phyloP scores from a whole-genome alignment of 495 filamentous ascomycete species.

The Daldinia caldariorum region DNA sequence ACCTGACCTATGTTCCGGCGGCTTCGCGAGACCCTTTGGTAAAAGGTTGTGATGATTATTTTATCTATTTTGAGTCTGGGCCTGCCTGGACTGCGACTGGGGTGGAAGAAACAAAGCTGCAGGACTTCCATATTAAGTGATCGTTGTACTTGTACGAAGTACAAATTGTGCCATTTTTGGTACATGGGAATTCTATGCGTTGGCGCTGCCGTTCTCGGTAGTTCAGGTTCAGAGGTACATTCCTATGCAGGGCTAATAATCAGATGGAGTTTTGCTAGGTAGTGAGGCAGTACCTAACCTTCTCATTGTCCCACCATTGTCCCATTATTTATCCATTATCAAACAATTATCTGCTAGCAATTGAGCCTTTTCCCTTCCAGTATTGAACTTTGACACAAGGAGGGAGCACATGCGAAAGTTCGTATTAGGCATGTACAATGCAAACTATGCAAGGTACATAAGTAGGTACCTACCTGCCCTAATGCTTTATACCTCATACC shows the following conservation, averaged over 20 bases:
- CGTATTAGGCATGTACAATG: no score
- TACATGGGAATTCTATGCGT: constrained; percentile 11
- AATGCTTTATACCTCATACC: no score
- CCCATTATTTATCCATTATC: neutral
- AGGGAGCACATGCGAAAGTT: neutral
- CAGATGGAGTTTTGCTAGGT: neutral
- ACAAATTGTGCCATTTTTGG: constrained; percentile 20
- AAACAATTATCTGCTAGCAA: constrained; percentile 1
- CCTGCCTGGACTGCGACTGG: constrained; percentile 35
- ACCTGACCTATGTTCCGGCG: neutral
- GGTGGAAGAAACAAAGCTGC: constrained; percentile 28
- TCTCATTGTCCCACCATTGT: constrained; percentile 3
- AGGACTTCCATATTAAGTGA: neutral
- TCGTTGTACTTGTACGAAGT: no score
- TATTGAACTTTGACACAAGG: neutral
- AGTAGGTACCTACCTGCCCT: no score
- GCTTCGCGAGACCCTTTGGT: constrained; percentile 1
- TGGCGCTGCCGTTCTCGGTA: constrained; percentile 1
- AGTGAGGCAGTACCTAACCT: constrained; percentile 19
- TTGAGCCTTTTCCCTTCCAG: neutral
- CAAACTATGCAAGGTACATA: no score
- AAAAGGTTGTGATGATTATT: constrained; percentile 15
- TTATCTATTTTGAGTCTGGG: constrained; percentile 30
- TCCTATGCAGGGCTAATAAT: neutral
- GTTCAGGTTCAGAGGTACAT: constrained; percentile 1